Base-by-base conservation (phyloP, 805 yeast species). In the Sugiyamaella mastotermitis region DNA sequence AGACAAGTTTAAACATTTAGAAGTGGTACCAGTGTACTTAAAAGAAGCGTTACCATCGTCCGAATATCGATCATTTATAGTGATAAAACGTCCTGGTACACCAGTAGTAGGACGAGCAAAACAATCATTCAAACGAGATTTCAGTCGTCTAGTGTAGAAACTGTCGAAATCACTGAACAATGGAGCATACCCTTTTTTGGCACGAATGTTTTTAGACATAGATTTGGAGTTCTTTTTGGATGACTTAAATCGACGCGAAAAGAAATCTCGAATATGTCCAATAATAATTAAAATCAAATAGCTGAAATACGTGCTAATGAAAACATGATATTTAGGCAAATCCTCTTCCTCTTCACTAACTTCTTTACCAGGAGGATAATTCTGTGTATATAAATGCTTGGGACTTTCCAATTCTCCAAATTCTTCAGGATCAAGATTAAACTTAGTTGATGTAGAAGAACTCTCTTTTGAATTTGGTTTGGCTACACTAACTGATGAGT, bases 81-180 rank as follows among this genome's bases (percentile, higher is more conserved):
- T 74, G 51, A 90, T 78, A 54, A 69, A 80, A 59, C 99, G 77
- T 19, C 99, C 99, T 1, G 99, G 97, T 15, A 90, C 97, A 36
- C 97, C 97, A 43, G 83, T 82, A n/a, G 94, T 85, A 30, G 96
- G 96, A 58, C 95, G 78, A 1, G 94, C 85, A 60, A 92, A 92
- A 61, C 96, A 86, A 63, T 90, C 97, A 58, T 84, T 95, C 42
- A 92, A 75, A 62, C 95, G 82, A 50, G 73, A 75, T 60, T 92
- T 88, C 69, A 92, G 73, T 53, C 97, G 79, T 53, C 99, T 80
- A 30, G 88, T 81, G 61, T 88, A 92, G 59, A 92, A 94, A 47
- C 84, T 78, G 62, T 92, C 99, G 58, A 90, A 87, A 33, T 87
- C 90, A 18, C 92, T 83, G 52, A 82, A 83, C 82, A 95, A 83